Base-by-base conservation (phyloP, 345 rosid genomes). In the Eucalyptus curtisii region DNA sequence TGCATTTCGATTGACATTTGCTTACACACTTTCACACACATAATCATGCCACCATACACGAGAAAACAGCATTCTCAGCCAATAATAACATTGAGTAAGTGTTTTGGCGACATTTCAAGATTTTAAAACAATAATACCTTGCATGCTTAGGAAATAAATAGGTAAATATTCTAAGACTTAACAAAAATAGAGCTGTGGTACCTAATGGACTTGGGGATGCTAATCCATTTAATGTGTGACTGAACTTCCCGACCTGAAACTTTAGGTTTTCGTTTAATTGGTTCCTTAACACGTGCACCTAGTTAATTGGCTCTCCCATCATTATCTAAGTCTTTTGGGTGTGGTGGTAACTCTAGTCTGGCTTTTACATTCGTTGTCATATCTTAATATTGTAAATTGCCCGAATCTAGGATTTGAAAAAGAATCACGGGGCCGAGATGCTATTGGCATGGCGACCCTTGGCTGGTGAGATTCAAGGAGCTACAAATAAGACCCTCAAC, bases 51-150 rank as follows among this genome's bases (percentile, higher is more conserved):
- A 7, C 5, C 8, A 3, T 64, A 14, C 71, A 64, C 2, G 20
- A 7, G 37, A 64, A 52, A 1, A 14, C 0, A 37, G 76, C 37
- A n/a, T 64, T 15, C 17, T 64, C 76, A 64, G 16, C 16, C 2
- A 64, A 64, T 64, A 64, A n/a, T n/a, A 15, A 64, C 76, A n/a
- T 64, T 7, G 76, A 13, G 2, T 1, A 64, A 64, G 40, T 14
- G 76, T 2, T n/a, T 1, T 14, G 19, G 76, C 0, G 19, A 64
- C 40, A 0, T 64, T 64, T n/a, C 76, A n/a, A 64, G 19, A n/a
- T 64, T n/a, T 64, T 64, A 2, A n/a, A n/a, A 64, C 37, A 2
- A 64, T n/a, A 61, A 64, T 4, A n/a, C 17, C 10, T 30, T 4
- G 76, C 37, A 13, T 30, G 33, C 37, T 64, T 64, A n/a, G 76